Evolutionary conservation across 1,284 basidiomycete genomes (phyloP).

Genomic region (Gymnopus androsaceus): DNA sequence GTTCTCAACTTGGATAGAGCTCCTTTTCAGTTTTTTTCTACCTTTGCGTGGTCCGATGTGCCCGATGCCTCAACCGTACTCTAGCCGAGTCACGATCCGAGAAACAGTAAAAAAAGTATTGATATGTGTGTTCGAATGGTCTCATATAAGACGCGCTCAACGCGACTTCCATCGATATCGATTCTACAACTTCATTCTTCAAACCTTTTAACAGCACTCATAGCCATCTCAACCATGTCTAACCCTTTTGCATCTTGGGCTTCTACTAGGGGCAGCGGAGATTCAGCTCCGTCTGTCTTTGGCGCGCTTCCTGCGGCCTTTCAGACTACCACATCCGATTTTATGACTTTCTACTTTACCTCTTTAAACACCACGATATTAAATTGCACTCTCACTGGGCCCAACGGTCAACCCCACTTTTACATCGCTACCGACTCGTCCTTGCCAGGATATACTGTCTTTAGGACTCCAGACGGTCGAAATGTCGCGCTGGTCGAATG

Average conservation of each 20-base stretch:
- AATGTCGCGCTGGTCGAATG: constrained; percentile 18
- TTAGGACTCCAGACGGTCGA: constrained; percentile 6
- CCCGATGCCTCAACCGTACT: background rate
- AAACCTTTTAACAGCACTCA: too few relatives aligned
- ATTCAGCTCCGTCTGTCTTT: constrained; percentile 12
- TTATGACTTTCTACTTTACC: constrained; percentile 14
- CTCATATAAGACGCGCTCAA: too few relatives aligned
- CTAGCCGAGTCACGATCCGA: background rate
- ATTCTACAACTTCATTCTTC: too few relatives aligned
- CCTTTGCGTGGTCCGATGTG: background rate
- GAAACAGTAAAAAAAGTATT: background rate
- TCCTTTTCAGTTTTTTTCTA: background rate
- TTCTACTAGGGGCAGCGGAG: background rate
- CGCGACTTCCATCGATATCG: too few relatives aligned
- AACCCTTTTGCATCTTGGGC: constrained; percentile 12
- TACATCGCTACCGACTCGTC: constrained; percentile 14
- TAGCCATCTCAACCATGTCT: background rate
- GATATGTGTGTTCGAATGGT: too few relatives aligned
- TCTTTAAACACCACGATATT: constrained; percentile 17
- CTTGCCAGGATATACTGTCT: constrained; percentile 14
- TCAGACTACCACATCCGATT: background rate
- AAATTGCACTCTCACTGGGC: constrained; percentile 14
- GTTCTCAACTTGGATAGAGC: background rate
- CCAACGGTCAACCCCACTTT: constrained; percentile 13
- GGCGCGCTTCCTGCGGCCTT: constrained; percentile 17